These are phyloP conservation scores for Mycena metata DNA, from an alignment of 768 basidiomycete species.

Conservation along the genomic window DNA sequence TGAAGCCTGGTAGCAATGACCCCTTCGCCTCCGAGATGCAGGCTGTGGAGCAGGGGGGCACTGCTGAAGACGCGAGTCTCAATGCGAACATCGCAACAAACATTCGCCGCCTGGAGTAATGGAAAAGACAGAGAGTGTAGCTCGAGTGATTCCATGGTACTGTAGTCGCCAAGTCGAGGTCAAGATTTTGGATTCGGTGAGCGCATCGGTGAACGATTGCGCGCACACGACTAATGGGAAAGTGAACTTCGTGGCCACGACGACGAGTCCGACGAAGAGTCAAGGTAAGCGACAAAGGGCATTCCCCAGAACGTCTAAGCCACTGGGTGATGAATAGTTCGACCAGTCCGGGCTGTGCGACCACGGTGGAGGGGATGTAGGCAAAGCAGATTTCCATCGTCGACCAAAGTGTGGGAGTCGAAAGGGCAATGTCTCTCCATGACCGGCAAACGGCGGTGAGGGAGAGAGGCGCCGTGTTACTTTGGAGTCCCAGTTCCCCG, in stretches of 20 bases:
- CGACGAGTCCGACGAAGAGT: too few species aligned
- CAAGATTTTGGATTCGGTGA: not conserved
- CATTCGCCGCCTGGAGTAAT: too few species aligned
- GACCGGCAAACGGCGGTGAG: too few species aligned
- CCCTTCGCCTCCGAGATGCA: not conserved
- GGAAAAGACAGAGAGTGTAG: too few species aligned
- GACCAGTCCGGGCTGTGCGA: not conserved
- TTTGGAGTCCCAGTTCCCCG: too few species aligned
- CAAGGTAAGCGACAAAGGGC: conserved; percentile 2
- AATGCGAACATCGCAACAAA: too few species aligned
- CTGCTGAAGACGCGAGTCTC: not conserved
- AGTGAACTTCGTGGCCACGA: too few species aligned
- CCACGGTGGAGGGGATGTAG: not conserved
- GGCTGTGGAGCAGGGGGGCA: not conserved
- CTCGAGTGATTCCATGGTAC: too few species aligned
- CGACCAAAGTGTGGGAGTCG: conserved; percentile 10
- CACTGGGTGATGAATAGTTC: too few species aligned
- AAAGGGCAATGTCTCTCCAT: conserved; percentile 1
- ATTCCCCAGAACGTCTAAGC: too few species aligned
- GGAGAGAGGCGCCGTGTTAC: too few species aligned
- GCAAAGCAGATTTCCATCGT: not conserved
- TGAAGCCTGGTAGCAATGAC: not conserved
- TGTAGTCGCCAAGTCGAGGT: too few species aligned
- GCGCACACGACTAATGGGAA: not conserved
- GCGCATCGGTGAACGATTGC: not conserved